phyloP scores from a whole-genome alignment of 306 rosid species.

The Cicer yamashitae region DNA sequence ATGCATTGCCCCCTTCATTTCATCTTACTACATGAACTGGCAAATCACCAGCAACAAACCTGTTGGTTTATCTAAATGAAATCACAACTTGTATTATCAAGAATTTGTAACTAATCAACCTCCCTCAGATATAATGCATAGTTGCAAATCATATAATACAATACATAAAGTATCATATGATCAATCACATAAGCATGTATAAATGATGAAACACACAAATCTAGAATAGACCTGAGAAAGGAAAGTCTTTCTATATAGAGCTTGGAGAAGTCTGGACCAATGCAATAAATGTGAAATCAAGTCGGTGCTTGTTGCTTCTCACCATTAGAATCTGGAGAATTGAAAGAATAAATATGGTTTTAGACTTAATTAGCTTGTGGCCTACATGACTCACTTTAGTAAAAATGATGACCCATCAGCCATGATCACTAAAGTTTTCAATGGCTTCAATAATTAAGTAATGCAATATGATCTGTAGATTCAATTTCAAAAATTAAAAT shows the following conservation, averaged over 20 bases:
- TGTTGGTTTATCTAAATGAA: too few species aligned
- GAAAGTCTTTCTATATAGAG: background rate
- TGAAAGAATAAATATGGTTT: conserved; percentile 6
- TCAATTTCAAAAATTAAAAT: background rate
- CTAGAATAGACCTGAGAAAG: conserved; percentile 5
- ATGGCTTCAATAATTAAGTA: background rate
- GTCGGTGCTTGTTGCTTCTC: background rate
- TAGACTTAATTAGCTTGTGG: background rate
- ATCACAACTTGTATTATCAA: background rate
- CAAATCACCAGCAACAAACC: too few species aligned
- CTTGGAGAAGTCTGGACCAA: background rate
- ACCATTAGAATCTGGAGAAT: background rate
- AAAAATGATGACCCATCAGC: background rate
- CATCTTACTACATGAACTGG: background rate
- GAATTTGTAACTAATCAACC: conserved; percentile 5
- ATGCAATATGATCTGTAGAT: background rate
- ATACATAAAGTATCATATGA: conserved; percentile 3
- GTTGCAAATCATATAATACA: background rate
- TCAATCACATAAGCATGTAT: background rate
- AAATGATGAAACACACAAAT: background rate
- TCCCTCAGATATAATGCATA: background rate
- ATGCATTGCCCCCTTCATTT: background rate
- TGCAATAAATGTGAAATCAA: conserved; percentile 1
- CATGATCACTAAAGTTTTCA: conserved; percentile 1
- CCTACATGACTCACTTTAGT: background rate